phyloP scores from a whole-genome alignment of 441 rosid species.

The Eugenia klotzschiana region DNA sequence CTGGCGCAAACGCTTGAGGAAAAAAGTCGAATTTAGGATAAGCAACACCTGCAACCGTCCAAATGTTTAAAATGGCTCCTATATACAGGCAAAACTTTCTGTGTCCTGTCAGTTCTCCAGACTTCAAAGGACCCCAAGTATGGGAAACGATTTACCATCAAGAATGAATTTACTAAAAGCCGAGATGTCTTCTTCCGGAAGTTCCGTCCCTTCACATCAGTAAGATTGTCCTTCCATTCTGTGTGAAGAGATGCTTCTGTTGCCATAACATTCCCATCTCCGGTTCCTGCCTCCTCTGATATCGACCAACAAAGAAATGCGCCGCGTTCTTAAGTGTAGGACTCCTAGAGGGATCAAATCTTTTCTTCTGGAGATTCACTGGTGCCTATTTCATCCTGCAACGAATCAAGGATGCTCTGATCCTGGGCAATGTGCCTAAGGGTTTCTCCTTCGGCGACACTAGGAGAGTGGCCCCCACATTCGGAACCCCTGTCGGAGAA shows the following conservation, averaged over 20 bases:
- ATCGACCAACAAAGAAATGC: not conserved
- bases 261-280: not conserved
- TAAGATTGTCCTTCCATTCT: not conserved
- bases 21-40: not conserved
- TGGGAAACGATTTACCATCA: not conserved
- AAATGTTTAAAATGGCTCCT: not conserved
- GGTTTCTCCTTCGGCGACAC: not conserved
- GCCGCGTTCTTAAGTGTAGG: not conserved
- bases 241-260: not conserved
- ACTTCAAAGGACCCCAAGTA: not conserved
- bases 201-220: not conserved
- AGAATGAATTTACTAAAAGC: not conserved
- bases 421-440: not conserved
- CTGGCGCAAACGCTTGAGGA: not conserved
- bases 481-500: slow-evolving; percentile 2
- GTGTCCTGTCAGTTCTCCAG: not conserved
- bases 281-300: not conserved
- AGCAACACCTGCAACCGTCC: not conserved
- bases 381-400: not conserved
- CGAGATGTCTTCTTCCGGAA: not conserved
- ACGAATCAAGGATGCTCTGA: not conserved
- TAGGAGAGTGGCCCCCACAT: slow-evolving; percentile 1
- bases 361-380: not conserved
- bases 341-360: not conserved
- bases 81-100: not conserved